phyloP scores from a whole-genome alignment of 495 filamentous ascomycete genomes.

The Cladorrhinum samala region DNA sequence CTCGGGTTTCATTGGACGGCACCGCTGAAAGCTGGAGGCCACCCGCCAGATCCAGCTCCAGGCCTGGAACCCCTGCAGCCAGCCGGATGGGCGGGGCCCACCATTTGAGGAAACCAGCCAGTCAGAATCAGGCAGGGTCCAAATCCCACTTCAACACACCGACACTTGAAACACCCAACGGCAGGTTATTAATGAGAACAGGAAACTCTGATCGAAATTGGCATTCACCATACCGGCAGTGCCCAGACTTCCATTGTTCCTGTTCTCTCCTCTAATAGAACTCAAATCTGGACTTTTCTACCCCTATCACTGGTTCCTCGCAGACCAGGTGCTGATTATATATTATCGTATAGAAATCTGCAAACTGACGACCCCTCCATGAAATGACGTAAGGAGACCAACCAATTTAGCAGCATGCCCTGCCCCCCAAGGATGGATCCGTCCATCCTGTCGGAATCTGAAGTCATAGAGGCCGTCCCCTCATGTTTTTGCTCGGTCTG shows the following conservation, averaged over 20 bases:
- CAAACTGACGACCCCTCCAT: no score
- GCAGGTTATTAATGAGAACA: no score
- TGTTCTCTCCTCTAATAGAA: no score
- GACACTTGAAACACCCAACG: conserved; percentile 7
- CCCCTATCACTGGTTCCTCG: no score
- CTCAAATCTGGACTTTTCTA: no score
- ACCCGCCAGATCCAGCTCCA: background rate
- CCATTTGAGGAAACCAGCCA: background rate
- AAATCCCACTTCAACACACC: background rate
- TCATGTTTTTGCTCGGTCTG: no score
- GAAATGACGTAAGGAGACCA: background rate
- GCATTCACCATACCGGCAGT: no score
- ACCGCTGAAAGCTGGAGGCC: conserved; percentile 9
- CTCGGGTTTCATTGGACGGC: conserved; percentile 12
- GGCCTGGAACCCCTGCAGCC: conserved; percentile 7
- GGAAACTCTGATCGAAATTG: no score
- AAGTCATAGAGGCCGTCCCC: no score
- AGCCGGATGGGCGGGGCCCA: background rate
- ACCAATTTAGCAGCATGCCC: background rate
- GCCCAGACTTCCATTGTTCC: no score
- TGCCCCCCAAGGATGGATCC: background rate
- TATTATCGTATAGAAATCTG: no score
- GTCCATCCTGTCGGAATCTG: background rate
- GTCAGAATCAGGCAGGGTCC: background rate
- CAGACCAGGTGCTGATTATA: no score